A percentile compares a stretch with the other conserved stretches of the same genome.
Evolutionary conservation across 345 rosid species (phyloP).

Genomic region (Syzygium jambos): DNA sequence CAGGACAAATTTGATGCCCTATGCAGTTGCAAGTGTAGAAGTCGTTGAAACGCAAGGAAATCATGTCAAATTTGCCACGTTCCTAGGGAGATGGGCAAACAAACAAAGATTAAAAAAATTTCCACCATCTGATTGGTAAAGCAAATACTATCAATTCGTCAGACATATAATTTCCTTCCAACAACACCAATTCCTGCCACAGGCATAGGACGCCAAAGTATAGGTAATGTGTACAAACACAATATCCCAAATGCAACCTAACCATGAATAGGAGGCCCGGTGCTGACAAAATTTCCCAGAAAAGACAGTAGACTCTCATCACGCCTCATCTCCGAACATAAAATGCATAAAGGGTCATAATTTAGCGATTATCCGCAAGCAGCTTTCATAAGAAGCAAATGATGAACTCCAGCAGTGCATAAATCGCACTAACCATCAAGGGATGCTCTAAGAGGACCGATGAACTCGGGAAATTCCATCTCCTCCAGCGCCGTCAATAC

Average conservation of each 20-base stretch:
- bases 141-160: not conserved
- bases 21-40: not conserved
- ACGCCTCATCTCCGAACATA: not conserved
- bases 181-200: not conserved
- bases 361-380: not conserved
- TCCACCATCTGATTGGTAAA: not conserved
- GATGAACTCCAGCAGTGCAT: not conserved
- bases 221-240: not conserved
- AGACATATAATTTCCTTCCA: not conserved
- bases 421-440: slow-evolving; percentile 22
- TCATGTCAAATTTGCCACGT: not conserved
- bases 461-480: slow-evolving; percentile 52
- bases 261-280: not conserved
- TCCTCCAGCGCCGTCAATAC: slow-evolving; percentile 51
- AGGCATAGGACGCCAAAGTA: not conserved
- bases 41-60: not conserved
- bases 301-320: not conserved
- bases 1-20: not conserved
- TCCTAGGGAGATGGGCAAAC: not conserved
- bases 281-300: not conserved
- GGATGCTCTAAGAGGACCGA: slow-evolving; percentile 48
- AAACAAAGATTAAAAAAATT: not conserved
- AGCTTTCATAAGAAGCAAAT: not conserved
- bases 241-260: not conserved
- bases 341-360: not conserved